Evolutionary conservation across 768 basidiomycete species (phyloP), one percentile per base, ranked within the genome.

Genomic region (Suillus sp.): DNA sequence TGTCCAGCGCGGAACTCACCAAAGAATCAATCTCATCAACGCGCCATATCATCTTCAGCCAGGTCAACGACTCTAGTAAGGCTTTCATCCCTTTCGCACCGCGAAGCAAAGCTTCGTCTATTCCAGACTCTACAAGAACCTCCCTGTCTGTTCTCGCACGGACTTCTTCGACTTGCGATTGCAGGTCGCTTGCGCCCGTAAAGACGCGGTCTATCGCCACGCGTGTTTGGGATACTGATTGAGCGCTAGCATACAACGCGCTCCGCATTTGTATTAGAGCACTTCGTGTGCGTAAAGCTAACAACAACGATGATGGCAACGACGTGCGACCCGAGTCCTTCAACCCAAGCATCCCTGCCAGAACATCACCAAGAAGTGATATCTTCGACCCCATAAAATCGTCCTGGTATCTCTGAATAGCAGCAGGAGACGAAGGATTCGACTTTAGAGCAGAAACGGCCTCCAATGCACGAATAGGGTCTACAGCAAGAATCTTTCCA

Each of bases 401-500:
- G 64, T 85, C 81, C 69, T 91, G 89, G 72, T 86, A 93, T 63
- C 77, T 79, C 64, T 91, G 86, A 16, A 92, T 80, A 37, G 83
- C 80, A 3, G 78, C 67, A 16, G 84, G 65, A 1, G 84, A 84
- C 4, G 73, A 74, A 1, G 83, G 78, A 48, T 83, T 74, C 10
- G 78, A 67, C 64, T 78, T 81, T 38, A 93, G 74, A 30, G 77
- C 66, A 37, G 75, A 75, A 7, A 89, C 77, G 3, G 87, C 90
- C 1, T 73, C 71, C 13, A 87, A 63, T 0, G 90, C 90, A 42
- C 86, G 85, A 50, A 72, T 67, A 4, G 89, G 87, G 67, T 92
- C 88, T 18, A 84, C 77, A 64, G 83, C 79, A 20, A 89, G 68
- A 32, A 81, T 55, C 9, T 68, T 66, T 37, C 74, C 72, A 0